phyloP scores from a whole-genome alignment of 768 basidiomycete species.

The Pulveroboletus sp. region DNA sequence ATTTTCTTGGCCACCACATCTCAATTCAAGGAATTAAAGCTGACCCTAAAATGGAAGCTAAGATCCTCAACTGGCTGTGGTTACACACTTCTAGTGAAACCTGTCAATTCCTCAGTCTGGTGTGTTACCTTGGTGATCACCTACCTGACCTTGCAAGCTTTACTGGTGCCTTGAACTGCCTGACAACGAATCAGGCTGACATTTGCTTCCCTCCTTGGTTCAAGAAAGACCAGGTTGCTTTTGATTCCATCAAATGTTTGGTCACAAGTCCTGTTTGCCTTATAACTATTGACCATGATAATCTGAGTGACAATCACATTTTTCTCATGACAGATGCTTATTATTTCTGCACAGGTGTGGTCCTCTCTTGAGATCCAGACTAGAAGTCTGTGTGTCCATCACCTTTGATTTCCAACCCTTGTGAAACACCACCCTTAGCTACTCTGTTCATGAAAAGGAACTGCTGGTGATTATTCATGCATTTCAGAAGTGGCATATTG shows the following conservation, averaged over 20 bases:
- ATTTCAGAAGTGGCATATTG: background rate
- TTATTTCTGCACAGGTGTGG: background rate
- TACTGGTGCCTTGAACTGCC: no score
- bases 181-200: no score
- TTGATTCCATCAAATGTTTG: background rate
- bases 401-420: background rate
- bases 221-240: background rate
- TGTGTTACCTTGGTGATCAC: background rate
- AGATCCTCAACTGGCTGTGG: background rate
- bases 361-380: background rate
- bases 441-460: conserved; percentile 32
- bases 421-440: conserved; percentile 17
- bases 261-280: background rate
- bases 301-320: background rate
- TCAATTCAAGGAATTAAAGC: background rate
- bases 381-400: background rate
- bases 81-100: background rate
- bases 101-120: background rate
- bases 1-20: background rate
- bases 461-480: conserved; percentile 15
- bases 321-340: background rate
- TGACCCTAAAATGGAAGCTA: background rate
- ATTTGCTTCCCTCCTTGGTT: background rate
- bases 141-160: no score
- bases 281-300: background rate